phyloP scores from a whole-genome alignment of 1,284 basidiomycete species.

The Marasmius tenuissimus region DNA sequence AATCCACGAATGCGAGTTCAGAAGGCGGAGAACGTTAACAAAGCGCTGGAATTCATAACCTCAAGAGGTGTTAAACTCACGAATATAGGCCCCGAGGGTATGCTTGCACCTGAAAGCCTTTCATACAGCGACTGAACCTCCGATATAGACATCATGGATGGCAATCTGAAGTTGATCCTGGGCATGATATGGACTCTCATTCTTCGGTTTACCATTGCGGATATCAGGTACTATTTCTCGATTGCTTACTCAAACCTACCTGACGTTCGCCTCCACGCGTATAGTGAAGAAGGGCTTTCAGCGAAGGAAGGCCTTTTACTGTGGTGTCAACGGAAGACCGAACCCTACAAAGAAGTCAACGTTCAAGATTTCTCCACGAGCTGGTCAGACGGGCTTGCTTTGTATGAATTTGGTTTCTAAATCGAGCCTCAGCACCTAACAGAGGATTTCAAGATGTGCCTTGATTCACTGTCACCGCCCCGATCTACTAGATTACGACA shows the following conservation, averaged over 20 bases:
- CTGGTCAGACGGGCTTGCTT: slow-evolving; percentile 92
- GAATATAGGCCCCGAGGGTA: slow-evolving; percentile 95
- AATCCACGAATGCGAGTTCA: slow-evolving; percentile 91
- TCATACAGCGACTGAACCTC: background rate
- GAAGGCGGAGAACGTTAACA: slow-evolving; percentile 97
- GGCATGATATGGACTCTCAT: slow-evolving; percentile 99
- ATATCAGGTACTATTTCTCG: slow-evolving; percentile 78
- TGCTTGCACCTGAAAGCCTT: background rate
- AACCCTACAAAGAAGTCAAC: slow-evolving; percentile 87
- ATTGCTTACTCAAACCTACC: background rate
- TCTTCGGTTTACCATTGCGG: slow-evolving; percentile 95
- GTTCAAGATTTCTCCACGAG: slow-evolving; percentile 92
- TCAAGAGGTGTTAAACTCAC: slow-evolving; percentile 94
- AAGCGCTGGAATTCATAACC: slow-evolving; percentile 93
- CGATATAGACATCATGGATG: slow-evolving; percentile 89
- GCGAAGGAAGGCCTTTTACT: slow-evolving; percentile 95
- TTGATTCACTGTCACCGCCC: slow-evolving; percentile 97
- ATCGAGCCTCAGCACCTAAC: background rate
- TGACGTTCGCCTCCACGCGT: background rate
- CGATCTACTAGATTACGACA: slow-evolving; percentile 88
- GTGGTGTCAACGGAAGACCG: slow-evolving; percentile 98
- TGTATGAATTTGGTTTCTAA: slow-evolving; percentile 52
- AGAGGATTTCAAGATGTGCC: slow-evolving; percentile 69
- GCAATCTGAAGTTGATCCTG: slow-evolving; percentile 94
- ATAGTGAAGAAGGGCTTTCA: slow-evolving; percentile 93